phyloP scores from a whole-genome alignment of 371 early-diverging fungal species.

The Thermomucor indicae-seudaticae region DNA sequence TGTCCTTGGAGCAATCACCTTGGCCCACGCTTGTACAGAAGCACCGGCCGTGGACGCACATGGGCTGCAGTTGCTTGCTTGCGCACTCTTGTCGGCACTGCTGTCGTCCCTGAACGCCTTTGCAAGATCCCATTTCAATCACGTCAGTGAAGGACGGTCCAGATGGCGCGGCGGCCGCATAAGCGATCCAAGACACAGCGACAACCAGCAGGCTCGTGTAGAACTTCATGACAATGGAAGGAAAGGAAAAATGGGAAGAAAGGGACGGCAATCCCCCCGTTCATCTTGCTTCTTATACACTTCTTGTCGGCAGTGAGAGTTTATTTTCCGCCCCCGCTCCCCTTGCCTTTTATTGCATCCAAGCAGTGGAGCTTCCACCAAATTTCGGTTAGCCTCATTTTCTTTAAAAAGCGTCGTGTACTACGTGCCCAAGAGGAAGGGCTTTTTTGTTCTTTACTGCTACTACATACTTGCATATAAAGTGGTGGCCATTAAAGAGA shows the following conservation, averaged over 20 bases:
- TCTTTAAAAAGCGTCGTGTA: background rate
- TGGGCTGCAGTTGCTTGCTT: constrained; percentile 14
- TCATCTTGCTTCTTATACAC: background rate
- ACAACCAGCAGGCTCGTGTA: background rate
- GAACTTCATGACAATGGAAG: background rate
- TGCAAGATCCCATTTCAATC: background rate
- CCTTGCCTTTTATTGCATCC: no score
- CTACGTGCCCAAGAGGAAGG: no score
- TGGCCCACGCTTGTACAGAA: constrained; percentile 22
- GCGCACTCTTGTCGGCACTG: constrained; percentile 11
- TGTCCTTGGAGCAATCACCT: constrained; percentile 15
- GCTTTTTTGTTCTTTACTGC: background rate
- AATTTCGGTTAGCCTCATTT: background rate
- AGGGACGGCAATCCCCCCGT: background rate
- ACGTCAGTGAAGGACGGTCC: background rate
- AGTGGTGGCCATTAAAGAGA: background rate
- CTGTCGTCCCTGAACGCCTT: background rate
- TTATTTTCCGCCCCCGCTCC: no score
- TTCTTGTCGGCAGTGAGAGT: no score
- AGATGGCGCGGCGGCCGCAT: background rate
- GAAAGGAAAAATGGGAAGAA: background rate
- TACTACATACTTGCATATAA: background rate
- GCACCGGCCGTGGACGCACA: constrained; percentile 16
- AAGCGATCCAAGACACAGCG: background rate
- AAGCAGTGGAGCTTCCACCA: background rate